Conservation (phyloP, 2,329 filamentous ascomycete genomes). For the Cucurbitaria berberidis region DNA sequence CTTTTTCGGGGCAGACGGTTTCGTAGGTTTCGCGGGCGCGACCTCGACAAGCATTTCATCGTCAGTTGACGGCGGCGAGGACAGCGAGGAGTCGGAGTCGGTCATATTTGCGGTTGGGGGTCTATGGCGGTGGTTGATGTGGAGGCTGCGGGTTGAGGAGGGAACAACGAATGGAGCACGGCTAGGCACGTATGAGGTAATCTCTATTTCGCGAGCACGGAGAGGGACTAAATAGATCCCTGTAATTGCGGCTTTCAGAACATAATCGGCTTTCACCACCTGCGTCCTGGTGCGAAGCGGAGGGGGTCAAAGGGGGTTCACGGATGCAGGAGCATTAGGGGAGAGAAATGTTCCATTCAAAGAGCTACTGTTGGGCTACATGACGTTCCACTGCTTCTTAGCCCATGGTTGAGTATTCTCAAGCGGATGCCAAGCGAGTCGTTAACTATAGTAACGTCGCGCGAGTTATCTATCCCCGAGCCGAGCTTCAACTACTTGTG, state of each 20-base stretch:
- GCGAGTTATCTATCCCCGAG: background rate
- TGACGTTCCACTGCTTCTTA: background rate
- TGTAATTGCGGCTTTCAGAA: slow-evolving; percentile 16
- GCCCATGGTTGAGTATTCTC: background rate
- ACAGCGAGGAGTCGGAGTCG: slow-evolving; percentile 63
- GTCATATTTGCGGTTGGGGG: slow-evolving; percentile 52
- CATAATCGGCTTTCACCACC: slow-evolving; percentile 1
- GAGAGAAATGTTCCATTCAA: background rate
- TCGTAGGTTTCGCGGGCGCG: slow-evolving; percentile 31
- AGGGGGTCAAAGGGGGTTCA: background rate
- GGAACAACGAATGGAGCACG: slow-evolving; percentile 36
- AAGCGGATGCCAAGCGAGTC: background rate
- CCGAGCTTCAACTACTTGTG: too few species aligned
- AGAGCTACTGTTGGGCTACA: slow-evolving; percentile 2
- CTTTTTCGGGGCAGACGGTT: slow-evolving; percentile 35
- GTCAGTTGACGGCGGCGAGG: slow-evolving; percentile 64
- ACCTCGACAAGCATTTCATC: slow-evolving; percentile 56
- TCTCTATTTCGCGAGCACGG: slow-evolving; percentile 39
- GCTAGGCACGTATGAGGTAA: slow-evolving; percentile 47
- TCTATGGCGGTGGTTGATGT: slow-evolving; percentile 29
- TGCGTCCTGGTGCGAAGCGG: background rate
- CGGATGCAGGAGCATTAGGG: background rate
- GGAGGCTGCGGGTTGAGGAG: slow-evolving; percentile 26
- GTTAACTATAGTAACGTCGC: background rate
- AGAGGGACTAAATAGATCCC: slow-evolving; percentile 23